Evolutionary conservation across 2,329 filamentous ascomycete species (phyloP).

Genomic region (Botrytis squamosa): DNA sequence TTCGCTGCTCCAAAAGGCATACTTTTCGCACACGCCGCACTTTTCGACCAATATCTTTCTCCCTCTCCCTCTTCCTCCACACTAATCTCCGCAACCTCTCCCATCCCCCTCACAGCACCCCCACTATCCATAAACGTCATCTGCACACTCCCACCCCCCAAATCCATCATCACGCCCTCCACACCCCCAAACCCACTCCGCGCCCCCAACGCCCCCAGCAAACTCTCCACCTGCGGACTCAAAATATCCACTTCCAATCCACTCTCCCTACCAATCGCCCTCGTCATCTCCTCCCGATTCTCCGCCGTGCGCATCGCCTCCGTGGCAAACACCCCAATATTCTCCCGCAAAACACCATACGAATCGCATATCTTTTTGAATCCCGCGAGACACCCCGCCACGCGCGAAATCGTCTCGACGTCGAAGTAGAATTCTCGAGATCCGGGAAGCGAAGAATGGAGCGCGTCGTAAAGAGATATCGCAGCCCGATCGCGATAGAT

Average conservation of each 20-base stretch:
- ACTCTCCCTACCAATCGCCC: conserved; percentile 59
- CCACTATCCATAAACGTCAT: conserved; percentile 58
- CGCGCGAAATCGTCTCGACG: conserved; percentile 58
- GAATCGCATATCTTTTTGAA: conserved; percentile 71
- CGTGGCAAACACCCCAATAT: conserved; percentile 78
- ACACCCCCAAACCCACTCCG: conserved; percentile 70
- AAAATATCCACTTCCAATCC: conserved; percentile 72
- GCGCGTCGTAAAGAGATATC: conserved; percentile 85
- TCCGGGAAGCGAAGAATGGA: conserved; percentile 51
- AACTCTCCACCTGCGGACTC: conserved; percentile 76
- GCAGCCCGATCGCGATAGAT: conserved; percentile 74
- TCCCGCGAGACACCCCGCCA: conserved; percentile 63
- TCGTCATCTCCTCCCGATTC: conserved; percentile 69
- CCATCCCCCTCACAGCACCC: too few relatives aligned
- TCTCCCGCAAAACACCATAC: conserved; percentile 62
- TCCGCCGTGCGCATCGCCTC: conserved; percentile 81
- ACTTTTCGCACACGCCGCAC: conserved; percentile 55
- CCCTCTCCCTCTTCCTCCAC: conserved; percentile 20
- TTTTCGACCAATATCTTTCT: conserved; percentile 50
- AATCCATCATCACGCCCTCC: conserved; percentile 80
- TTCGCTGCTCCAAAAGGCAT: conserved; percentile 62
- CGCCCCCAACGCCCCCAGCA: conserved; percentile 80
- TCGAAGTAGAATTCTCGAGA: conserved; percentile 46
- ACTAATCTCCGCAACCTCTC: conserved; percentile 23
- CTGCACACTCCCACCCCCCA: conserved; percentile 71